Base-by-base conservation (phyloP, 306 rosid species). In the Prunus salicina region DNA sequence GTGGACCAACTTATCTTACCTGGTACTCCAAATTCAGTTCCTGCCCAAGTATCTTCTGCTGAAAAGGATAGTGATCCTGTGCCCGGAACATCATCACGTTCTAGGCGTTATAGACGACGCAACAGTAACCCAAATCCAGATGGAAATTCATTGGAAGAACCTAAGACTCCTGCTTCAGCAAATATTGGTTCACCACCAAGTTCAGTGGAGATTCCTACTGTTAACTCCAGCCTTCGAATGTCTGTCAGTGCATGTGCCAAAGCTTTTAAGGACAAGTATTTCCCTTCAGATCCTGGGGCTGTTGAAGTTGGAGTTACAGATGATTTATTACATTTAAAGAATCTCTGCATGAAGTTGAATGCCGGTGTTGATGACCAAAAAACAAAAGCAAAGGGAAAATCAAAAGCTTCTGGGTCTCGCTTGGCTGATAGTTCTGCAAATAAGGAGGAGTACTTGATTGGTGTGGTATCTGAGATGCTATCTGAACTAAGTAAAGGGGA, bases 401-500 rank as follows among this genome's bases (percentile, higher is more conserved):
- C 88, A 18, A 96, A 91, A 84, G 89, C 87, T 73, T 87, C 88
- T 74, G 97, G 87, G 70, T 76, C 86, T 64, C 87, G 81, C 82
- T 58, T 76, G 74, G 89, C 78, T 2, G 88, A 87, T 77, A 84
- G 65, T 80, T 84, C 88, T 67, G 65, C 76, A 43, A 82, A 72
- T 73, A 88, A 72, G 64, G 98, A 96, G 78, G 97, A 91, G 68
- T 87, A 75, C 78, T 82, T 93, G 82, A 86, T 82, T 80, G 94
- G 88, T 46, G 83, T 93, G 57, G 79, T 96, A 69, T 87, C 91
- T 74, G 99, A 92, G 85, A 88, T 96, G 94, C 93, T 96, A 62
- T 79, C 78, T 74, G 99, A 96, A 82, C 96, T 96, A 70, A 84
- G 97, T 75, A 96, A 96, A 84, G 98, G 97, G 84, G 97, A 93